These are phyloP conservation scores for Meripilus lineatus DNA, from an alignment of 1,284 basidiomycete species.

Conservation along the genomic window DNA sequence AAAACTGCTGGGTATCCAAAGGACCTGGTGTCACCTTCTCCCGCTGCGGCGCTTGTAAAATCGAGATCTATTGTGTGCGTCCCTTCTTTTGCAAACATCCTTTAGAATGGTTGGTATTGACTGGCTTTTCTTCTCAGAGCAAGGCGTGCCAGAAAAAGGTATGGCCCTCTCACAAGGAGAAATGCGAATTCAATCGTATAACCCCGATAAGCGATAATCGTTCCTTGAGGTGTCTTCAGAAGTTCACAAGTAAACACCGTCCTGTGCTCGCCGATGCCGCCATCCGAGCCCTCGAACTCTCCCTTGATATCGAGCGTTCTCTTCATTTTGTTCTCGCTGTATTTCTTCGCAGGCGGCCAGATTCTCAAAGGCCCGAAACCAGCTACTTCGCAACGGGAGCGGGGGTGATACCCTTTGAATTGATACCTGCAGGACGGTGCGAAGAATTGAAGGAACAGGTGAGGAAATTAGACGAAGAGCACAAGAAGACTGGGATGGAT, in stretches of 20 bases:
- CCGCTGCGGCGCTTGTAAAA: conserved; percentile 2
- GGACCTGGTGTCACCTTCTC: background rate
- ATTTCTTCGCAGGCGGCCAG: background rate
- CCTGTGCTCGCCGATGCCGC: conserved; percentile 12
- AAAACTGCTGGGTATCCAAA: background rate
- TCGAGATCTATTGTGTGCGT: conserved; percentile 9
- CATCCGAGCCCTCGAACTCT: background rate
- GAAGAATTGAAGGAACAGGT: background rate
- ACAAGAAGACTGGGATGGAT: background rate
- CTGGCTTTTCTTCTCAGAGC: conserved; percentile 13
- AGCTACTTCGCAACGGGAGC: background rate
- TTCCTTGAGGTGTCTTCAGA: conserved; percentile 14
- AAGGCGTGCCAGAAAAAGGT: conserved; percentile 20
- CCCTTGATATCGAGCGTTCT: conserved; percentile 1
- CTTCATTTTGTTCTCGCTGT: background rate
- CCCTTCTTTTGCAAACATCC: background rate
- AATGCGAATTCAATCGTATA: conserved; percentile 19
- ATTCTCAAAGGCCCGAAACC: background rate
- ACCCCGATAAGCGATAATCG: conserved; percentile 7
- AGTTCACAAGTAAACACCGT: conserved; percentile 21
- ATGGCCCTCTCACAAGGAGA: conserved; percentile 18
- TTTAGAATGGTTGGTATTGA: too few species aligned
- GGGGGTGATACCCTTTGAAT: background rate
- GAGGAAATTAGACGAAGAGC: background rate
- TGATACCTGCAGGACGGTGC: background rate